Conservation (phyloP, 345 rosid genomes). For the Moricandia arvensis region DNA sequence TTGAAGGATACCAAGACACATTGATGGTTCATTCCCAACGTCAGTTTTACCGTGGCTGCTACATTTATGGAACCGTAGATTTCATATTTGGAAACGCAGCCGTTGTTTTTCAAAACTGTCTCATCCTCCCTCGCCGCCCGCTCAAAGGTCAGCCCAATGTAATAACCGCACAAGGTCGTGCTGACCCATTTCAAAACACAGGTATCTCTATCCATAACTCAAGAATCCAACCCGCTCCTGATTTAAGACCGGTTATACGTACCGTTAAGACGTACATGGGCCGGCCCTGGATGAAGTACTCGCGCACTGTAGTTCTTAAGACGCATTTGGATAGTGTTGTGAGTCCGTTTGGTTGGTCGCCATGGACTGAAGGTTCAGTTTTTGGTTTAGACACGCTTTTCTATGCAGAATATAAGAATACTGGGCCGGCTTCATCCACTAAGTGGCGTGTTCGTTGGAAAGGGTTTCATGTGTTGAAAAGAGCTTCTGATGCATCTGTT, state of each 20-base stretch:
- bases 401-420: conserved; percentile 67
- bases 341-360: conserved; percentile 73
- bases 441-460: conserved; percentile 59
- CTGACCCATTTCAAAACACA: conserved; percentile 81
- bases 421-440: conserved; percentile 64
- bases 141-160: conserved; percentile 56
- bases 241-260: conserved; percentile 54
- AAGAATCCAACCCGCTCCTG: conserved; percentile 63
- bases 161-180: conserved; percentile 80
- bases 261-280: conserved; percentile 67
- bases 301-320: conserved; percentile 56
- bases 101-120: conserved; percentile 71
- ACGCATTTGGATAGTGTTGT: conserved; percentile 61
- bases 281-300: conserved; percentile 79
- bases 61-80: conserved; percentile 81
- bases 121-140: conserved; percentile 67
- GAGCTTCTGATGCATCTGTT: conserved; percentile 42
- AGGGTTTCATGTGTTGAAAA: conserved; percentile 61
- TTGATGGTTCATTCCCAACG: conserved; percentile 76
- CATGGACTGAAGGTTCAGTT: conserved; percentile 51
- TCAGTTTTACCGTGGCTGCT: conserved; percentile 79
- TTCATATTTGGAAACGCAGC: conserved; percentile 94
- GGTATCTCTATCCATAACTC: conserved; percentile 83
- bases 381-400: conserved; percentile 58
- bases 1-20: conserved; percentile 89